Conservation (phyloP, 2,329 filamentous ascomycete species). For the Tolypocladium amazonense region DNA sequence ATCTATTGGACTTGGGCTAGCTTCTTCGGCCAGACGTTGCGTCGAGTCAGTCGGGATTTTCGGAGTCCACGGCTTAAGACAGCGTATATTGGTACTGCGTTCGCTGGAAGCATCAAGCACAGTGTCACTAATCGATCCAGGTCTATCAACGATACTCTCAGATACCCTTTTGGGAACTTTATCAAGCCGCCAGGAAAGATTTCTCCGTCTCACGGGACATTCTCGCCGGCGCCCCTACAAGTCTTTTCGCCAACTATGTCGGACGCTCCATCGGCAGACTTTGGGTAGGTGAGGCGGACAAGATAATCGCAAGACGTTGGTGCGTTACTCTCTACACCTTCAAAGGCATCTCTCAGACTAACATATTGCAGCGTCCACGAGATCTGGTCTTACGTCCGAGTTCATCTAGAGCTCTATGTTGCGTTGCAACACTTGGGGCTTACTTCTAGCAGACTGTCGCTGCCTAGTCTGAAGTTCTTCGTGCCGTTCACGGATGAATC, state of each 20-base stretch:
- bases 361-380: slow-evolving; percentile 15
- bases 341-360: slow-evolving; percentile 1
- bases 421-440: slow-evolving; percentile 42
- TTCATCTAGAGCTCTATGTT: slow-evolving; percentile 42
- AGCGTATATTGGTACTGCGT: slow-evolving; percentile 39
- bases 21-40: slow-evolving; percentile 19
- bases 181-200: slow-evolving; percentile 12
- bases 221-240: slow-evolving; percentile 21
- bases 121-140: slow-evolving; percentile 18
- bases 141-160: slow-evolving; percentile 40
- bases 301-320: slow-evolving; percentile 13
- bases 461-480: slow-evolving; percentile 40
- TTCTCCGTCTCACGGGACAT: slow-evolving; percentile 20
- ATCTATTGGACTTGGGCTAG: slow-evolving; percentile 28
- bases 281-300: slow-evolving; percentile 13
- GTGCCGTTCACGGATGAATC: slow-evolving; percentile 43
- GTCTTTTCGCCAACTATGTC: slow-evolving; percentile 16
- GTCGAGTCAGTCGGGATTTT: slow-evolving; percentile 35
- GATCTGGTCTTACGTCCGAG: slow-evolving; percentile 30
- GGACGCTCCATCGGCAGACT: slow-evolving; percentile 14
- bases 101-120: not conserved
- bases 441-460: slow-evolving; percentile 24
- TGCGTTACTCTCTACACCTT: slow-evolving; percentile 8
- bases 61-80: slow-evolving; percentile 40
- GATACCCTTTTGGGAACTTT: slow-evolving; percentile 36